These are phyloP conservation scores for Pythium aquatile DNA, from an alignment of 352 stramenopile genomes.

Conservation along the genomic window DNA sequence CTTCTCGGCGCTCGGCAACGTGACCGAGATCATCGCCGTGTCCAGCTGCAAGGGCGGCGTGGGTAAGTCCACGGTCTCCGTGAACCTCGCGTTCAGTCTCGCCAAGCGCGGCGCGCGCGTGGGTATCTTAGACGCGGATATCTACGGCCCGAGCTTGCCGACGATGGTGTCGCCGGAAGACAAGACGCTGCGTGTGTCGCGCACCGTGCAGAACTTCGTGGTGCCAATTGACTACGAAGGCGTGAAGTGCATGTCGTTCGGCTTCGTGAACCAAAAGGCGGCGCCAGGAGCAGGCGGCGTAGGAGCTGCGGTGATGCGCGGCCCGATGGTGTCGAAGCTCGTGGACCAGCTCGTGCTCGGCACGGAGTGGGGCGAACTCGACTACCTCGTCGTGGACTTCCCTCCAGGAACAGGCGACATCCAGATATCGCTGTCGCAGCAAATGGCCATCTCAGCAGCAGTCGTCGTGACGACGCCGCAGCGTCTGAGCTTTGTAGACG, in stretches of 20 bases:
- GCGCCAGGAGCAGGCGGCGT: conserved; percentile 73
- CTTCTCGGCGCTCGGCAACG: conserved; percentile 77
- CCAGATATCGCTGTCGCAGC: conserved; percentile 97
- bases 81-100: conserved; percentile 97
- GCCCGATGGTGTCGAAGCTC: conserved; percentile 98
- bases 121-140: conserved; percentile 98
- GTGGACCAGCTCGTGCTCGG: conserved; percentile 95
- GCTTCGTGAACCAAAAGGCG: conserved; percentile 88
- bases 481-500: conserved; percentile 97
- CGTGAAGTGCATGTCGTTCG: conserved; percentile 93
- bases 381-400: conserved; percentile 99
- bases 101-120: conserved; percentile 90
- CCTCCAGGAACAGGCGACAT: conserved; percentile 99
- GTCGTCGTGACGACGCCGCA: conserved; percentile 99
- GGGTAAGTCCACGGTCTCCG: conserved; percentile 98
- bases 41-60: conserved; percentile 97
- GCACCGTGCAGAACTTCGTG: conserved; percentile 70
- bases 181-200: conserved; percentile 65
- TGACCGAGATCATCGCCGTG: conserved; percentile 88
- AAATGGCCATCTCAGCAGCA: conserved; percentile 96
- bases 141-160: conserved; percentile 98
- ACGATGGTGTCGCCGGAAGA: conserved; percentile 92
- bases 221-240: conserved; percentile 84
- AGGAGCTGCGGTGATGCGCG: conserved; percentile 93
- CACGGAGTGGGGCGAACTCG: conserved; percentile 98